Evolutionary conservation across 2,329 filamentous ascomycete genomes (phyloP).

Genomic region (Furcasterigmium sp.): DNA sequence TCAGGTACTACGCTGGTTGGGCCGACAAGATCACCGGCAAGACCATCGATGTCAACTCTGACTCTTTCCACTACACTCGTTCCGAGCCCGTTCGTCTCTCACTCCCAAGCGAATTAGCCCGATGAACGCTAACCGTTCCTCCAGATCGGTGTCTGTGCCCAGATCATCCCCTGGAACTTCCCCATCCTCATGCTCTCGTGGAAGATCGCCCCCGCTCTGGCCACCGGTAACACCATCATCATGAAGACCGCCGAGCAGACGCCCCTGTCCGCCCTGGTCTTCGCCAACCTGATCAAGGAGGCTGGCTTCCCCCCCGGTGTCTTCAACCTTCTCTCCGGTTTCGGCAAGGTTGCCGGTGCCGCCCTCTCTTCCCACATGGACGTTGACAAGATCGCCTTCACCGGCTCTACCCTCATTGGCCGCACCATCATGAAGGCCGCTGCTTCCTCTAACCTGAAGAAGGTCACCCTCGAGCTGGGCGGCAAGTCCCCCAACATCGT

Average conservation of each 20-base stretch:
- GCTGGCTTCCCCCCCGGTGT: conserved; percentile 76
- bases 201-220: conserved; percentile 75
- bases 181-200: conserved; percentile 75
- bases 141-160: conserved; percentile 70
- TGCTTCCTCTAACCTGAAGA: conserved; percentile 73
- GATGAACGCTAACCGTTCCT: background rate
- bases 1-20: conserved; percentile 72
- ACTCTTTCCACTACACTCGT: conserved; percentile 79
- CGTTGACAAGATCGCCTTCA: conserved; percentile 80
- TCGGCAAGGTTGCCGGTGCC: conserved; percentile 73
- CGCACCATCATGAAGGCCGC: conserved; percentile 77
- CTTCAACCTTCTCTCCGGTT: conserved; percentile 71
- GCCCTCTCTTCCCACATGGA: conserved; percentile 73
- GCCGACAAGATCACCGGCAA: conserved; percentile 89
- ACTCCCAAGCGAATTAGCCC: too few relatives aligned
- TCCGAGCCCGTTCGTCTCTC: conserved; percentile 75
- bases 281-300: conserved; percentile 63
- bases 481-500: conserved; percentile 80
- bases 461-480: conserved; percentile 74
- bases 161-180: conserved; percentile 90
- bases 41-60: conserved; percentile 72
- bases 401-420: conserved; percentile 69
- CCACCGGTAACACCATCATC: conserved; percentile 67
- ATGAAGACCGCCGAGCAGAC: conserved; percentile 76
- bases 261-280: conserved; percentile 62